Evolutionary conservation across 2,329 filamentous ascomycete genomes (phyloP).

Genomic region (Sphaerulina musiva): DNA sequence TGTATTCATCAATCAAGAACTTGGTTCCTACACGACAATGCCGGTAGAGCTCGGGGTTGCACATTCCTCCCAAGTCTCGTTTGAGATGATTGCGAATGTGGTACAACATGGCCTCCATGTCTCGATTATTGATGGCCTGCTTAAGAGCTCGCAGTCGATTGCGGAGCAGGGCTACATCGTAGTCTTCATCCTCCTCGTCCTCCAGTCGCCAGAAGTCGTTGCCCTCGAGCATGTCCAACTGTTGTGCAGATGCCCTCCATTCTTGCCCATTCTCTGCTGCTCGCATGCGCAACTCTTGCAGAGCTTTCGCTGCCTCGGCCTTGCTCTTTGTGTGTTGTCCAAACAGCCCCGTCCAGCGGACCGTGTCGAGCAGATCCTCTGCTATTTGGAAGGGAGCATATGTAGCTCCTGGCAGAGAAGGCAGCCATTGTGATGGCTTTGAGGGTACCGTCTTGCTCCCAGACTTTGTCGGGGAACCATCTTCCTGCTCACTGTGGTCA

Average conservation of each 20-base stretch:
- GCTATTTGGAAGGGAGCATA: slow-evolving; percentile 15
- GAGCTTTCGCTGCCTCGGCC: slow-evolving; percentile 5
- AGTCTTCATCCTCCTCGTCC: slow-evolving; percentile 18
- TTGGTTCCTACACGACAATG: slow-evolving; percentile 21
- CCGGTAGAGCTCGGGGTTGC: slow-evolving; percentile 19
- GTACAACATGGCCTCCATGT: slow-evolving; percentile 19
- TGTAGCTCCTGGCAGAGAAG: slow-evolving; percentile 3
- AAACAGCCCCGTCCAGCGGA: neutral
- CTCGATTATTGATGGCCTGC: slow-evolving; percentile 14
- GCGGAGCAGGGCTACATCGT: slow-evolving; percentile 15
- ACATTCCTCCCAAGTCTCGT: slow-evolving; percentile 23
- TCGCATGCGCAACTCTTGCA: slow-evolving; percentile 14
- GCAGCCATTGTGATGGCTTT: slow-evolving; percentile 4
- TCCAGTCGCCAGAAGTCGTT: slow-evolving; percentile 22
- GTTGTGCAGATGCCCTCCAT: slow-evolving; percentile 14
- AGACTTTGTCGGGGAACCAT: neutral
- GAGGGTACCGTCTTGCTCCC: neutral
- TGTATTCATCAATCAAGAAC: slow-evolving; percentile 22
- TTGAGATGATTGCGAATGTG: slow-evolving; percentile 21
- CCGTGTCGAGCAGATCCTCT: slow-evolving; percentile 13
- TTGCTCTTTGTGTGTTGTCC: neutral
- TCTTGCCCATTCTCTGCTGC: slow-evolving; percentile 11
- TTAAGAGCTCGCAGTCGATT: slow-evolving; percentile 19
- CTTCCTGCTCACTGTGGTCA: neutral
- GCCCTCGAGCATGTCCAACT: slow-evolving; percentile 20